phyloP scores from a whole-genome alignment of 148 eudicot genomes.

The Rhododendron ferrugineum region DNA sequence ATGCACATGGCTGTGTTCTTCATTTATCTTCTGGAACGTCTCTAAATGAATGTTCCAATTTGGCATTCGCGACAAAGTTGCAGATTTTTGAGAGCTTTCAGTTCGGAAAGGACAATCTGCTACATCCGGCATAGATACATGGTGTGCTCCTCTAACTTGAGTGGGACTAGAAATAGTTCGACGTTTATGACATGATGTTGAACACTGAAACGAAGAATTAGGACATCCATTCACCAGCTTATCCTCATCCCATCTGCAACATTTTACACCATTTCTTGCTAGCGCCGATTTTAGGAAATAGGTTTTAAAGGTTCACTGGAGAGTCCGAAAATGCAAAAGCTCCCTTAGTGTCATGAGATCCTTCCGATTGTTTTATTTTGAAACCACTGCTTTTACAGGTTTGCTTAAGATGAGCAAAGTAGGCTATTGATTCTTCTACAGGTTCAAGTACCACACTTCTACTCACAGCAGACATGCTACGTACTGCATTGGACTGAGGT shows the following conservation, averaged over 20 bases:
- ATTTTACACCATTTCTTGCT: background rate
- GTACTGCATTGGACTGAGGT: too few relatives aligned
- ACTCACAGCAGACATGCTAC: too few relatives aligned
- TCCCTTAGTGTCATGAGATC: background rate
- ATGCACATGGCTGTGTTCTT: slow-evolving; percentile 14
- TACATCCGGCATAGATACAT: background rate
- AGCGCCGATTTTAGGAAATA: background rate
- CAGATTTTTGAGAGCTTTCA: background rate
- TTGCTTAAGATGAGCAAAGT: too few relatives aligned
- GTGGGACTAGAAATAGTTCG: background rate
- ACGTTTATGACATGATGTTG: background rate
- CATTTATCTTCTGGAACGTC: background rate
- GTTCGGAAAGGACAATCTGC: background rate
- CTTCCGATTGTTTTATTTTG: too few relatives aligned
- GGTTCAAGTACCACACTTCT: too few relatives aligned
- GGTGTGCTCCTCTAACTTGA: background rate
- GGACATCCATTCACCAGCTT: background rate
- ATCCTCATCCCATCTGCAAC: too few relatives aligned
- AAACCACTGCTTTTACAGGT: too few relatives aligned
- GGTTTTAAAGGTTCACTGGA: background rate
- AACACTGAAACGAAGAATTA: background rate
- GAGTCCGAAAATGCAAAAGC: slow-evolving; percentile 4
- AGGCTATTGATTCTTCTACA: too few relatives aligned
- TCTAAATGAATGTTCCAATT: background rate
- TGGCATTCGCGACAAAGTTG: background rate